Percentiles rank a stretch among this genome's conserved stretches.
Evolutionary conservation across 768 basidiomycete species (phyloP).

Genomic region (Mycena alexandri): DNA sequence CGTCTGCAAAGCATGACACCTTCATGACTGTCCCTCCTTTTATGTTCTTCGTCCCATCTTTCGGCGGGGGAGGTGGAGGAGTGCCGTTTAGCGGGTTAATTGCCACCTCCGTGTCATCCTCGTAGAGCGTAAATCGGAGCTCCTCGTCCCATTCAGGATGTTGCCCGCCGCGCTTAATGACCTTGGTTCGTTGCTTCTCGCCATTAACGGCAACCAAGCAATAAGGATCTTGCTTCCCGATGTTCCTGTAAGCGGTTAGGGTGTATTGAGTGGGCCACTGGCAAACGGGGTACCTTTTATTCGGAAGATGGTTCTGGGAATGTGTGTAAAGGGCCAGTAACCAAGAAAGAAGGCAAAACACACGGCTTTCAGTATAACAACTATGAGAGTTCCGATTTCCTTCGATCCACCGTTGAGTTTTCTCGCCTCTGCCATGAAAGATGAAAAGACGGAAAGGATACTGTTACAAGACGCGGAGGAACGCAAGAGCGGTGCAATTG

Average conservation of each 20-base stretch:
- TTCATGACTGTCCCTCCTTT: constrained; percentile 83
- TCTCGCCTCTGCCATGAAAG: too few relatives aligned
- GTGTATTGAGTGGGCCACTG: neutral
- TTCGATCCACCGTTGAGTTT: too few relatives aligned
- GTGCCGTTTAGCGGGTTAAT: constrained; percentile 55
- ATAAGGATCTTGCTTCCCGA: constrained; percentile 98
- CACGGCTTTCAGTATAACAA: constrained; percentile 94
- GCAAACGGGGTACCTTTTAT: constrained; percentile 61
- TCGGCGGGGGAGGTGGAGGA: constrained; percentile 80
- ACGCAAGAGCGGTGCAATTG: too few relatives aligned
- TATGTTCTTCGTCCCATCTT: constrained; percentile 66
- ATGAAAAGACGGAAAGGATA: too few relatives aligned
- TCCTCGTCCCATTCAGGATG: constrained; percentile 99
- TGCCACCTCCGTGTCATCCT: constrained; percentile 70
- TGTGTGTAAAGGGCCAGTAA: constrained; percentile 28
- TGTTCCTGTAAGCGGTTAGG: constrained; percentile 61
- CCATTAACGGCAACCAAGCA: constrained; percentile 84
- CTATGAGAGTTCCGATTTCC: constrained; percentile 93
- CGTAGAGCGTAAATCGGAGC: constrained; percentile 89
- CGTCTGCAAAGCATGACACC: constrained; percentile 94
- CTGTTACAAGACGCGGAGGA: too few relatives aligned
- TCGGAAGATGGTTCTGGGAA: constrained; percentile 85
- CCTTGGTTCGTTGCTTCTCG: constrained; percentile 89
- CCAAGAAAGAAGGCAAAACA: constrained; percentile 49
- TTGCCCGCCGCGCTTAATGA: constrained; percentile 97